A percentile compares a stretch with the other conserved stretches of the same genome.
Conservation (phyloP, 2,329 filamentous ascomycete genomes). For the Cordyceps fumosorosea region DNA sequence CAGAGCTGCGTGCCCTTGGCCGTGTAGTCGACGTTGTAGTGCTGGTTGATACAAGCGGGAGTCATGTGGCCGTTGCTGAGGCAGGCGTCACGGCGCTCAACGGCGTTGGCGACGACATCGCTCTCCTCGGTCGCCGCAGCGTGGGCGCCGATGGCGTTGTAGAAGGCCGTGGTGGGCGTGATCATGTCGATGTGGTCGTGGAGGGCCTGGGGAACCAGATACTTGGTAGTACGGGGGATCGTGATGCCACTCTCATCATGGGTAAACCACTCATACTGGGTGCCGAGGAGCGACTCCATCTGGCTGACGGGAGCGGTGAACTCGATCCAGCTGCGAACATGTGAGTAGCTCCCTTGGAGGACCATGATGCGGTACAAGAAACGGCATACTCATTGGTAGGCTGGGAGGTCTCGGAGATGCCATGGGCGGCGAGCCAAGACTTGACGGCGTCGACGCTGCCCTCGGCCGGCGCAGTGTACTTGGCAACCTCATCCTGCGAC, state of each 20-base stretch:
- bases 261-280: slow-evolving; percentile 5
- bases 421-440: slow-evolving; percentile 17
- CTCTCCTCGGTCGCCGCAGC: not conserved
- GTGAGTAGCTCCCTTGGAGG: not conserved
- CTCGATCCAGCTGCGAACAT: slow-evolving; percentile 5
- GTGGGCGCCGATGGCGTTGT: not conserved
- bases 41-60: slow-evolving; percentile 12
- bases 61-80: not conserved
- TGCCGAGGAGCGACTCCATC: slow-evolving; percentile 6
- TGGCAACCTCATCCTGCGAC: slow-evolving; percentile 18
- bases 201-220: slow-evolving; percentile 14
- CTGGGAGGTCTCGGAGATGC: slow-evolving; percentile 4
- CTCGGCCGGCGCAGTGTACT: slow-evolving; percentile 19
- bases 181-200: slow-evolving; percentile 15
- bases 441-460: slow-evolving; percentile 18
- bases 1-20: slow-evolving; percentile 6
- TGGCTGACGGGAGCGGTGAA: slow-evolving; percentile 3
- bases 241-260: not conserved
- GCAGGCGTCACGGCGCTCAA: not conserved
- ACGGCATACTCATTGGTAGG: not conserved
- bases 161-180: slow-evolving; percentile 15
- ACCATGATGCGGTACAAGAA: not conserved
- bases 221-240: slow-evolving; percentile 14
- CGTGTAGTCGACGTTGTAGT: slow-evolving; percentile 15
- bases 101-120: not conserved